Evolutionary conservation across 2,329 filamentous ascomycete species (phyloP).

Genomic region (Colletotrichum viniferum): DNA sequence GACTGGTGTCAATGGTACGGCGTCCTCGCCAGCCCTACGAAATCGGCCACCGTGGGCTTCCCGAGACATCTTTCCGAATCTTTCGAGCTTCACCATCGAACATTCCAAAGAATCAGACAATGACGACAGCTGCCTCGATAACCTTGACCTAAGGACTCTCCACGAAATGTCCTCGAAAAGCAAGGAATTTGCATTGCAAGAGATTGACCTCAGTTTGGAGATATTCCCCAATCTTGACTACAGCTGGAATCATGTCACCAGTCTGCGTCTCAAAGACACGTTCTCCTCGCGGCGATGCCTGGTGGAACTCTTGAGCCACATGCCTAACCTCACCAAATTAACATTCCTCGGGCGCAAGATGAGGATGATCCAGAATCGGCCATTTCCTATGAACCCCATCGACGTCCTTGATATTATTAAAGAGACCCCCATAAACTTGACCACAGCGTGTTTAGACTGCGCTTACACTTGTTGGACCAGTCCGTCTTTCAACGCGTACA

Average conservation of each 20-base stretch:
- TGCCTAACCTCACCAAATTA: background rate
- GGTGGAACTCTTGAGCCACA: accelerated
- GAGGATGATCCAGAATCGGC: background rate
- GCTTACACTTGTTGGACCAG: background rate
- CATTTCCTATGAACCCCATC: background rate
- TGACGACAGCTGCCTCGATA: background rate
- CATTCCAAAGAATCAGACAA: background rate
- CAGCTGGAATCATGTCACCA: background rate
- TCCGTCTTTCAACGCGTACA: background rate
- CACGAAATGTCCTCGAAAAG: background rate
- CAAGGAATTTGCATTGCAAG: background rate
- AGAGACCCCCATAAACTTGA: background rate
- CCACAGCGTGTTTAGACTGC: background rate
- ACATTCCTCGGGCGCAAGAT: background rate
- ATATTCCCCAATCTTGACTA: too few species aligned
- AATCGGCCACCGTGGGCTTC: background rate
- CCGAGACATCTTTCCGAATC: background rate
- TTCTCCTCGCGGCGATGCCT: background rate
- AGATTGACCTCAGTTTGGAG: background rate
- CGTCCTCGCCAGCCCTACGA: background rate
- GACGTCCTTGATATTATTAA: background rate
- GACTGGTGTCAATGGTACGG: background rate
- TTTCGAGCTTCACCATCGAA: background rate
- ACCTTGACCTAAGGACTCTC: background rate
- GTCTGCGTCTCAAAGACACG: background rate